Base-by-base conservation (phyloP, 305 asterid species). In the Nicotiana rustica region DNA sequence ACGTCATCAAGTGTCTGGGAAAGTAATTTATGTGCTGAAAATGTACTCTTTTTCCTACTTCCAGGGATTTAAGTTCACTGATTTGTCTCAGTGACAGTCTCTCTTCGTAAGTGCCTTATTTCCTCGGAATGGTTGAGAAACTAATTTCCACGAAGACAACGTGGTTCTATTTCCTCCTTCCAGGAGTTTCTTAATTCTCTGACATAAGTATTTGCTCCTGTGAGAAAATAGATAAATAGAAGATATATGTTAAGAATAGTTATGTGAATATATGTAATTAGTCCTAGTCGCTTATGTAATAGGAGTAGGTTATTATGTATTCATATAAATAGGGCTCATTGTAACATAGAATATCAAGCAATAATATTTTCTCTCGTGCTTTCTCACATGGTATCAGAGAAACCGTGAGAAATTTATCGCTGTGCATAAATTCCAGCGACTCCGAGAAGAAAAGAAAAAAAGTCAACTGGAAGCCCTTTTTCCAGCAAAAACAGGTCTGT, bases 41-140 rank as follows among this genome's bases (percentile, higher is more conserved):
- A 76, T 55, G 66, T 29, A 76, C 66, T 76, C 49, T 55, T 52
- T 55, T 55, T 76, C 44, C 44, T 66, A 29, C 4, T 66, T 76
- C 47, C 66, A 29, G 80, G 80, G 66, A 76, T 76, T 76, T 55
- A 64, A 76, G 33, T 49, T 49, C 57, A 49, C 17, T 49, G 15
- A 49, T 49, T 49, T 49, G 5, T 49, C 57, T 49, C 57, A 49
- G 13, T 49, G 5, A 49, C 57, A 10, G 57, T 49, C 5, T 10
- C 5, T 49, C 57, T 10, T 49, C 15, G 56, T 47, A 47, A 47
- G 56, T 47, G 4, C 56, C 56, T 8, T 47, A 47, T 49, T 49
- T 49, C 15, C 57, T 49, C 17, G 13, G 57, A 49, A 49, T 49
- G 17, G 57, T 12, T 49, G 57, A 49, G 80, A 76, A 55, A 76